Evolutionary conservation across 495 filamentous ascomycete genomes (phyloP), one percentile per base, ranked within the genome.

Genomic region (Recurvomyces mirabilis): DNA sequence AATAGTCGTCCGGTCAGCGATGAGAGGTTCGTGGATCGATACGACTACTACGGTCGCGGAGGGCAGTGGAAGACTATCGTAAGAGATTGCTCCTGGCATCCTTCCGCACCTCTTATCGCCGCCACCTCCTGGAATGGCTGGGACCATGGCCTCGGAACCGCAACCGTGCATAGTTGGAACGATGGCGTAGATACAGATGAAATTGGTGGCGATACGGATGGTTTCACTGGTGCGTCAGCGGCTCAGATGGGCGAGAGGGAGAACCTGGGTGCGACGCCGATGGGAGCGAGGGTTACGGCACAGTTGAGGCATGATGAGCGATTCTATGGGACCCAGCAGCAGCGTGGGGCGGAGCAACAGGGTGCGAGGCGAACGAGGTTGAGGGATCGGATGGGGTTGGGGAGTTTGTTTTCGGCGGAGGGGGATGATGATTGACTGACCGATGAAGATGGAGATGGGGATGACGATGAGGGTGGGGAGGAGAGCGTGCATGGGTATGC

Each of bases 11-110:
- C 76, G 14, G 24, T 18, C 9, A 66, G 66, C 29, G 72, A 75
- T 36, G 53, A 54, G 30, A 37, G 45, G 22, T 43, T 54, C 26
- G 34, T 59, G 23, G 53, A 57, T 13, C 44, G 43, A 4, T 63
- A 63, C 22, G 52, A 52, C 21, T 57, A 59, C 31, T 58, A 65
- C 24, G 45, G 60, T 13, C 47, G 46, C 33, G 61, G 65, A 13
- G 61, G 68, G 22, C 43, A 58, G 3, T 89, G 84, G 82, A 71
- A 71, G 57, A 88, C 87, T 1, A 82, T 87, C 48, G 87, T 96
- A 28, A 74, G 91, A 41, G 91, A 98, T 71, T 87, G 83, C 19
- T 86, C 81, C 52, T 98, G 91, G 91, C 91, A 96, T 70, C 91
- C 91, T 1, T 79, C 74, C 59, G 85, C 84, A 12, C 87, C 89